These are phyloP conservation scores for Spergularia bocconei DNA, from an alignment of 148 eudicot species.

Conservation along the genomic window DNA sequence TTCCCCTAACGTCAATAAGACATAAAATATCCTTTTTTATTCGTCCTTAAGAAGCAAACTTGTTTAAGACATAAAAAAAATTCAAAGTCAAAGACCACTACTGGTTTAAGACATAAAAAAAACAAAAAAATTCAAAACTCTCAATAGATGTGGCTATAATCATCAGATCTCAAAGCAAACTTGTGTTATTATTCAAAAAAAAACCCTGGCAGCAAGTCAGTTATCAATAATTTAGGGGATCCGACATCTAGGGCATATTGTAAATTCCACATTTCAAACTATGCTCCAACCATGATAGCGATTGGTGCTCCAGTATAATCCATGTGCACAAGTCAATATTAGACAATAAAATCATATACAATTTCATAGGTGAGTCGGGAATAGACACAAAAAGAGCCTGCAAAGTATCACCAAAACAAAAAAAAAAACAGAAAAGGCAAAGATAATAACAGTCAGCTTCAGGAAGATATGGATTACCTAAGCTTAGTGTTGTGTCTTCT, in stretches of 20 bases:
- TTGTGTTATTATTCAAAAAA: neutral
- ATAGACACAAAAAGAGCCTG: neutral
- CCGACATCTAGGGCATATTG: too few species aligned
- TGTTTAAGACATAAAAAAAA: too few species aligned
- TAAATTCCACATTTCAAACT: too few species aligned
- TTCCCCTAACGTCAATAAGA: too few species aligned
- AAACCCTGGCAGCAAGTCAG: neutral
- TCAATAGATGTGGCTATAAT: neutral
- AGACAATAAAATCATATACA: neutral
- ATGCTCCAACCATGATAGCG: too few species aligned
- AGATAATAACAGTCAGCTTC: neutral
- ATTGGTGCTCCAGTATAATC: too few species aligned
- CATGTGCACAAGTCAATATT: neutral
- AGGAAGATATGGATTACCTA: conserved; percentile 19
- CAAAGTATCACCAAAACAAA: conserved; percentile 1
- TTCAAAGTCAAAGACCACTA: too few species aligned
- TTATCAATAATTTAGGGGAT: neutral
- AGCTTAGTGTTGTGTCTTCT: conserved; percentile 11
- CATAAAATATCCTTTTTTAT: too few species aligned
- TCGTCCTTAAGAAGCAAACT: too few species aligned
- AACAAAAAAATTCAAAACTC: neutral
- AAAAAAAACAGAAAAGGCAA: conserved; percentile 3
- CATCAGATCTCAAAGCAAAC: neutral
- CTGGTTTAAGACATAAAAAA: too few species aligned
- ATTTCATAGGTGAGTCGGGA: neutral